Percentiles rank a stretch among this genome's conserved stretches.
Evolutionary conservation across 2,329 filamentous ascomycete genomes (phyloP).

Genomic region (Cytospora schulzeri): DNA sequence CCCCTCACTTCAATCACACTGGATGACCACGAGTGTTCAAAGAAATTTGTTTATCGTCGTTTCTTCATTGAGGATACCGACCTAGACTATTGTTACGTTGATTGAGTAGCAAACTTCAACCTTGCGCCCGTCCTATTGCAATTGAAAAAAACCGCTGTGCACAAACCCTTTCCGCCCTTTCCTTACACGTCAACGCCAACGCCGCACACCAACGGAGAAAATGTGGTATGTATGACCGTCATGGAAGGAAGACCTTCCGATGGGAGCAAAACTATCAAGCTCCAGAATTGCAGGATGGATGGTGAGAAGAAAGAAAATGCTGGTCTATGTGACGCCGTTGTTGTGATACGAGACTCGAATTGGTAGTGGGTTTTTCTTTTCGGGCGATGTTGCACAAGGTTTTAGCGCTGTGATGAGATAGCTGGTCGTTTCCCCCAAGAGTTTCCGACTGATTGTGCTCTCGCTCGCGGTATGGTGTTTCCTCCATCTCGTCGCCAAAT

Average conservation of each 20-base stretch:
- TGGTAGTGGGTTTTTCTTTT: too few species aligned
- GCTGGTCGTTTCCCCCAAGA: not conserved
- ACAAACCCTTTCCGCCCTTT: not conserved
- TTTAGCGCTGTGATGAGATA: too few species aligned
- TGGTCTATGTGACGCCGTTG: slow-evolving; percentile 18
- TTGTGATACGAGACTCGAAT: too few species aligned
- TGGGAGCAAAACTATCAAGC: not conserved
- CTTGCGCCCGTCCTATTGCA: not conserved
- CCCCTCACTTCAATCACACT: not conserved
- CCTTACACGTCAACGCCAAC: slow-evolving; percentile 8
- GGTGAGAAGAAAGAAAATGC: not conserved
- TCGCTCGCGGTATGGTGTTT: not conserved
- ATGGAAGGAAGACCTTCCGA: not conserved
- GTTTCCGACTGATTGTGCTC: not conserved
- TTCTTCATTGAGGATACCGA: not conserved
- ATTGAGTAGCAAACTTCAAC: not conserved
- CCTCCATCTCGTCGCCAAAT: not conserved
- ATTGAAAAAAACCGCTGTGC: not conserved
- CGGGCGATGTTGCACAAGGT: too few species aligned
- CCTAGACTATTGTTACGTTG: not conserved
- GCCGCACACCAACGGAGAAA: slow-evolving; percentile 8
- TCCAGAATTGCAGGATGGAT: not conserved
- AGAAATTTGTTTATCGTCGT: not conserved
- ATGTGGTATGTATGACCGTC: slow-evolving; percentile 5
- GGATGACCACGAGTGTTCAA: too few species aligned